Evolutionary conservation across 306 rosid genomes (phyloP).

Genomic region (Quercus berberidifolia): DNA sequence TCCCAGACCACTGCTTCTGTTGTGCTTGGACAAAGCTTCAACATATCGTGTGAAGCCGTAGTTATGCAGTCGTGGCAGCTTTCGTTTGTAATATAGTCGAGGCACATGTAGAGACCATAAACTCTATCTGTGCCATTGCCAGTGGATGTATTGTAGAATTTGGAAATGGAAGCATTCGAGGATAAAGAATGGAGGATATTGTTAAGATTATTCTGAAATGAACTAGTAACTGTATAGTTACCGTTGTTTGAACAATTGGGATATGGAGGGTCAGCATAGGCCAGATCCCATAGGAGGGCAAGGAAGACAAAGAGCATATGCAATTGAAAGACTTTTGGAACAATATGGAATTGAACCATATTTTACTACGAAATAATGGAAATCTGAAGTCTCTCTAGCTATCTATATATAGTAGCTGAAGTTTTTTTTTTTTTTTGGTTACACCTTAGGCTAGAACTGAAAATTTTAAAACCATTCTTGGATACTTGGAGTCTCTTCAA

Average conservation of each 20-base stretch:
- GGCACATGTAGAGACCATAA: constrained; percentile 43
- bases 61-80: constrained; percentile 36
- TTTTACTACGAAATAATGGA: not conserved
- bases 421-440: not conserved
- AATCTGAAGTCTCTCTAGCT: not conserved
- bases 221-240: constrained; percentile 11
- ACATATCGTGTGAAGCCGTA: constrained; percentile 24
- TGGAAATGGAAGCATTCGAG: constrained; percentile 26
- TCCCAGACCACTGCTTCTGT: constrained; percentile 56
- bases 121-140: constrained; percentile 20
- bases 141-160: constrained; percentile 20
- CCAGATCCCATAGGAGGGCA: not conserved
- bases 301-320: constrained; percentile 11
- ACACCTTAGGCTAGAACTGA: not conserved
- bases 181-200: constrained; percentile 24
- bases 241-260: constrained; percentile 17
- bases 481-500: not conserved
- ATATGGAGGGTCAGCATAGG: constrained; percentile 25
- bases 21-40: constrained; percentile 35
- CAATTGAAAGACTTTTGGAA: constrained; percentile 8
- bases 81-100: constrained; percentile 26
- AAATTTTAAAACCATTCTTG: not conserved
- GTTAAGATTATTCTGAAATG: constrained; percentile 26
- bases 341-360: constrained; percentile 9
- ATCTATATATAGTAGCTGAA: not conserved